Conservation (phyloP, 306 rosid genomes). For the Quercus glauca region DNA sequence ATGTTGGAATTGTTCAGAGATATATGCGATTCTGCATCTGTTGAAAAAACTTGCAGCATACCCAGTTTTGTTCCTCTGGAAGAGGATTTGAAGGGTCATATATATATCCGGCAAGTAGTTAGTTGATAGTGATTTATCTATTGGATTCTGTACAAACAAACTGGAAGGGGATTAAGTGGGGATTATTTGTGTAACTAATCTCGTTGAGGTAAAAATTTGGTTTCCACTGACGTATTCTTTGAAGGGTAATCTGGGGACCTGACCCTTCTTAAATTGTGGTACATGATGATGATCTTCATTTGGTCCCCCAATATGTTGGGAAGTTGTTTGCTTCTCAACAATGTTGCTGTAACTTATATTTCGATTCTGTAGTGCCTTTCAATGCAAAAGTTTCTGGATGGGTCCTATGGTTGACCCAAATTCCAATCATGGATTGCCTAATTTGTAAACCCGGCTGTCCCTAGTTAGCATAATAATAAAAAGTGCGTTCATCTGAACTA, state of each 20-base stretch:
- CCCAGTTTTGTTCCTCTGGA: slow-evolving; percentile 55
- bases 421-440: too few species aligned
- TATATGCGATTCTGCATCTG: slow-evolving; percentile 17
- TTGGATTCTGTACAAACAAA: slow-evolving; percentile 53
- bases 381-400: too few species aligned
- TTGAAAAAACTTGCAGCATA: slow-evolving; percentile 34
- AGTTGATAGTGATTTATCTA: slow-evolving; percentile 32
- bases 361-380: too few species aligned
- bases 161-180: slow-evolving; percentile 25
- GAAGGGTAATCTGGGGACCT: slow-evolving; percentile 12
- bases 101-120: slow-evolving; percentile 29
- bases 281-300: background rate
- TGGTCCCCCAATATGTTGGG: background rate
- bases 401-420: too few species aligned
- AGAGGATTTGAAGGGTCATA: slow-evolving; percentile 42
- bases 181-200: slow-evolving; percentile 36
- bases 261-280: slow-evolving; percentile 19
- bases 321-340: background rate
- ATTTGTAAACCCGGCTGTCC: too few species aligned
- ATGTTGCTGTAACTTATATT: background rate
- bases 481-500: too few species aligned
- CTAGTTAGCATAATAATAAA: too few species aligned
- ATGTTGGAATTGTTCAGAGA: slow-evolving; percentile 26
- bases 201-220: slow-evolving; percentile 5
- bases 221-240: slow-evolving; percentile 38